Conservation (phyloP, 768 basidiomycete genomes). For the Psilocybe cyanescens region DNA sequence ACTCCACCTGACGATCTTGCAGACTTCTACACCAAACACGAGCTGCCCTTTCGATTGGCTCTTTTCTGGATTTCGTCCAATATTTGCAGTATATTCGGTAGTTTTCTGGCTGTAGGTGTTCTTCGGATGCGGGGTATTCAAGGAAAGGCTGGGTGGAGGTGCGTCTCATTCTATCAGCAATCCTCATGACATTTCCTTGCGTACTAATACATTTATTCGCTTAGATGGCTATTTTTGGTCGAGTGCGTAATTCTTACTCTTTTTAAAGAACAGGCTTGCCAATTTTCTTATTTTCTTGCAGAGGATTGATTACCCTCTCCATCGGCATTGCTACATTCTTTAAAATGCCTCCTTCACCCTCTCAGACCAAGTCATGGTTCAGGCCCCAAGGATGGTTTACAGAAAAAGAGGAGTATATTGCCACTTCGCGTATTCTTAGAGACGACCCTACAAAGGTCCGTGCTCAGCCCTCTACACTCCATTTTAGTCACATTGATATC, state of each 20-base stretch:
- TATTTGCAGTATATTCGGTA: constrained; percentile 47
- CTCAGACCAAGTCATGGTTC: constrained; percentile 61
- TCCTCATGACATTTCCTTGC: no score
- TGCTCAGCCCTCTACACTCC: background rate
- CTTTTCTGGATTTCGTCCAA: constrained; percentile 58
- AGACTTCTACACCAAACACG: constrained; percentile 65
- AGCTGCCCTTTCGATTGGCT: constrained; percentile 59
- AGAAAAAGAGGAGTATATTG: constrained; percentile 62
- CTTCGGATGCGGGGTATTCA: constrained; percentile 61
- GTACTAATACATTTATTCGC: background rate
- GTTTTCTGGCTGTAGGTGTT: constrained; percentile 66
- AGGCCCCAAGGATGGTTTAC: constrained; percentile 67
- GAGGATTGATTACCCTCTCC: constrained; percentile 40
- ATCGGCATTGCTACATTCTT: constrained; percentile 61
- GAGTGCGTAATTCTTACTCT: constrained; percentile 33
- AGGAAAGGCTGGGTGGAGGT: constrained; percentile 58
- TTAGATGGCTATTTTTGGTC: constrained; percentile 59
- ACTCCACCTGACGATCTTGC: background rate
- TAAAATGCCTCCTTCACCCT: constrained; percentile 62
- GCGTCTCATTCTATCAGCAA: constrained; percentile 2
- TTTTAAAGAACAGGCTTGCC: no score
- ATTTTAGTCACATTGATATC: background rate
- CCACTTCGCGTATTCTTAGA: constrained; percentile 61
- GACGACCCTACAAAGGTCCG: constrained; percentile 65
- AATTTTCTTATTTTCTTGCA: background rate